These are phyloP conservation scores for Nephelium lappaceum DNA, from an alignment of 345 rosid genomes.

Conservation along the genomic window DNA sequence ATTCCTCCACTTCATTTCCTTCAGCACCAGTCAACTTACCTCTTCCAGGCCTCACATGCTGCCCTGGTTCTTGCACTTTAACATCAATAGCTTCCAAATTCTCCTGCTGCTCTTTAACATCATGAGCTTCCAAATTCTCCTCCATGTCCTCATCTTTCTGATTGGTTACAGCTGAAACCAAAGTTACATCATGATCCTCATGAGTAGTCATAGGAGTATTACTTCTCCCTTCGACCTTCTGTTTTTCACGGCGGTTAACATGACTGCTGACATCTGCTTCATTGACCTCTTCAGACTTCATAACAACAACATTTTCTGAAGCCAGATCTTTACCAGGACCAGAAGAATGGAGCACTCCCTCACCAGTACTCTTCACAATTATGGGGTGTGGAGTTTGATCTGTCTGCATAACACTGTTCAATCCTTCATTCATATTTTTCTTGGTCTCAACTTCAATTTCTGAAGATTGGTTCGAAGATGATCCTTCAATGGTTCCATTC, in stretches of 20 bases:
- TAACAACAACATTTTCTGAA: constrained; percentile 28
- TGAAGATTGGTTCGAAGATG: constrained; percentile 17
- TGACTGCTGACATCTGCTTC: constrained; percentile 23
- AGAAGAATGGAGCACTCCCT: constrained; percentile 24
- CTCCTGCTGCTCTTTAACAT: constrained; percentile 21
- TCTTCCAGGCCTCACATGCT: constrained; percentile 33
- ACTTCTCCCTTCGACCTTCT: constrained; percentile 32
- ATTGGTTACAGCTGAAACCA: constrained; percentile 28
- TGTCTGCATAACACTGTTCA: constrained; percentile 19
- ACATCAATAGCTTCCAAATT: constrained; percentile 26
- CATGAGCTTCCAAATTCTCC: constrained; percentile 31
- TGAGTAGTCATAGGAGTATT: constrained; percentile 13
- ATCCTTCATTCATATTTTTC: constrained; percentile 21
- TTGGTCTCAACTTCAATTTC: constrained; percentile 31
- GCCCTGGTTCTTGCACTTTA: constrained; percentile 34
- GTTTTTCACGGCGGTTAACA: constrained; percentile 20
- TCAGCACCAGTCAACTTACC: constrained; percentile 35
- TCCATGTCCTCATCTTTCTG: constrained; percentile 38
- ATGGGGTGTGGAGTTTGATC: constrained; percentile 36
- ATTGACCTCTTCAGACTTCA: constrained; percentile 40
- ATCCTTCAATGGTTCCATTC: constrained; percentile 33
- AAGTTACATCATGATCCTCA: constrained; percentile 16
- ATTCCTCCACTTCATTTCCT: constrained; percentile 51
- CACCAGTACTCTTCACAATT: constrained; percentile 26
- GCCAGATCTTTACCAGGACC: constrained; percentile 26